Base-by-base conservation (phyloP, 1,139 yeast genomes). In the Blastobotrys illinoisensis region DNA sequence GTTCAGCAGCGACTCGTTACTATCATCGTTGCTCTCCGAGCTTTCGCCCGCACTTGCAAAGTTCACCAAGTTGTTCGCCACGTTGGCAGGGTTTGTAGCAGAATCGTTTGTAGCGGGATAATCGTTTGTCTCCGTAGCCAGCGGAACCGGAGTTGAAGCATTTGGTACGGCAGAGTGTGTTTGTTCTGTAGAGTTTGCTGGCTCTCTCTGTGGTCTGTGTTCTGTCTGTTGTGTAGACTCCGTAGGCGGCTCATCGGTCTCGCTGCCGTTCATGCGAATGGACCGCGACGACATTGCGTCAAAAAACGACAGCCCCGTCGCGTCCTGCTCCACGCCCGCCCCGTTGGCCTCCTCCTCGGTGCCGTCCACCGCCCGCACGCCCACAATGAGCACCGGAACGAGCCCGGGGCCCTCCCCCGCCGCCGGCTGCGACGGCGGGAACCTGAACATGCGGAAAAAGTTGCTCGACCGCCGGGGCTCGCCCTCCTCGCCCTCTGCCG, bases 371-470 rank as follows among this genome's bases (percentile, higher is more conserved):
- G 81, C 75, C 19, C 82, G 67, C n/a, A 81, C 78, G 3, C 85
- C 84, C n/a, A 81, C 78, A 40, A 81, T 77, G 59, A 81, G 67
- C 5, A 81, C 80, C 0, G 86, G 86, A 1, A 81, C 74, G 56
- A 73, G 64, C 20, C 69, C 67, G 19, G 65, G 62, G 9, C 62
- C 61, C n/a, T 58, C 64, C 21, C 53, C 52, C 28, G 36, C 54
- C 43, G 36, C 50, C 3, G 58, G 23, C 46, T 51, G 54, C 44
- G 40, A 49, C 45, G 71, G 64, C 44, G 78, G 77, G 64, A 81
- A 80, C 52, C 84, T 64, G 62, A 81, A 81, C 58, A 83, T 80
- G 49, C 86, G 70, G 64, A 80, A 79, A 57, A 80, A 79, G 52
- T 76, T 74, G 60, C 57, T 60, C 1, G 62, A 57, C 9, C 63